phyloP scores from a whole-genome alignment of 2,329 filamentous ascomycete species.

The Penicillium sp. region DNA sequence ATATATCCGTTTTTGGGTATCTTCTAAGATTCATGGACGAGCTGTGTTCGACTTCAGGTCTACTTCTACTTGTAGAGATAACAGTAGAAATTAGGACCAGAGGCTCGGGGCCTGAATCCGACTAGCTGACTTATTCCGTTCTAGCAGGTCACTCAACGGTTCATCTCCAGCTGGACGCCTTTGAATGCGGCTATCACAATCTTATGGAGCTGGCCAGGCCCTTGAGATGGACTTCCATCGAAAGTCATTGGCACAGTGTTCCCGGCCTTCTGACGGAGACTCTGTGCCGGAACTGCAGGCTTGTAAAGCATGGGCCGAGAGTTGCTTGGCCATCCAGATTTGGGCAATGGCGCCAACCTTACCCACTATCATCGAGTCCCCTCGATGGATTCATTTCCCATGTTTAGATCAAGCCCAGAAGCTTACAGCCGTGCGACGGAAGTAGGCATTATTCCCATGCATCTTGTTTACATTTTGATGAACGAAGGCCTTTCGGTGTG shows the following conservation, averaged over 20 bases:
- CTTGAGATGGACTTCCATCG: too few species aligned
- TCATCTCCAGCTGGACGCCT: not conserved
- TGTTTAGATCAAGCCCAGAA: too few species aligned
- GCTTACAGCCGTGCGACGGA: too few species aligned
- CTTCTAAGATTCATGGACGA: not conserved
- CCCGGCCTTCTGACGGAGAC: not conserved
- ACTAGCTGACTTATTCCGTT: not conserved
- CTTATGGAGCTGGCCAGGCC: too few species aligned
- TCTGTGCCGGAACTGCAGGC: not conserved
- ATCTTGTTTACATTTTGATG: too few species aligned
- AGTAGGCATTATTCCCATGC: too few species aligned
- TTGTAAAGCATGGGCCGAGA: not conserved
- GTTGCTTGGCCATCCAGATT: not conserved
- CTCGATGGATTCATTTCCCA: too few species aligned
- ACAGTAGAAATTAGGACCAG: not conserved
- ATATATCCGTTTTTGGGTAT: slow-evolving; percentile 5
- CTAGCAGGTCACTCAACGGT: not conserved
- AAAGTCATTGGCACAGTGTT: not conserved
- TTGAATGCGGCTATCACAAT: too few species aligned
- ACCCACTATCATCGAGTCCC: too few species aligned
- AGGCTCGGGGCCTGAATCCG: not conserved
- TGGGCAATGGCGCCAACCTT: not conserved
- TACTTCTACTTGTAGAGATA: not conserved
- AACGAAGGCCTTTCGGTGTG: too few species aligned
- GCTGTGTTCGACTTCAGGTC: not conserved